Percentiles rank a stretch among this genome's conserved stretches.
Evolutionary conservation across 2,329 filamentous ascomycete species (phyloP).

Genomic region (Exserohilum rostratum): DNA sequence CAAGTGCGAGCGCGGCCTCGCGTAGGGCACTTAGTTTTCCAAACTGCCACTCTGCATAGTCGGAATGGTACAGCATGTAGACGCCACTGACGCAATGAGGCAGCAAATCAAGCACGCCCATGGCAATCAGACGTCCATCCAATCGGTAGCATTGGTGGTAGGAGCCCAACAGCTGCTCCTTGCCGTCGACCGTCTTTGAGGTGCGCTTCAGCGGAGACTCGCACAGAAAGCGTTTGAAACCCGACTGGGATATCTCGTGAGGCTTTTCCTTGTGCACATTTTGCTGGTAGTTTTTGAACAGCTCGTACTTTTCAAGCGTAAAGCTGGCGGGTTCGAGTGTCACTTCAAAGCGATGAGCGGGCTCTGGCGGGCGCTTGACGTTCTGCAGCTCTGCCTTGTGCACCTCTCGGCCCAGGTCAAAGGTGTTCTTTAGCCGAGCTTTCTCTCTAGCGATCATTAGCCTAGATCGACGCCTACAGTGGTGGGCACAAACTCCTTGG

Average conservation of each 20-base stretch:
- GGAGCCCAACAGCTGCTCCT: slow-evolving; percentile 68
- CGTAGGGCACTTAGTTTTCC: slow-evolving; percentile 77
- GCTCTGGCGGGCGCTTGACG: slow-evolving; percentile 64
- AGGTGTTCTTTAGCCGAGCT: slow-evolving; percentile 68
- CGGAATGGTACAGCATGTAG: slow-evolving; percentile 82
- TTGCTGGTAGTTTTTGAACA: slow-evolving; percentile 78
- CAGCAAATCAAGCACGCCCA: slow-evolving; percentile 77
- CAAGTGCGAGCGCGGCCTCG: slow-evolving; percentile 73
- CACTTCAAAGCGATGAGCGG: slow-evolving; percentile 71
- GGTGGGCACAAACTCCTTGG: slow-evolving; percentile 62
- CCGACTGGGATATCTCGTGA: slow-evolving; percentile 62
- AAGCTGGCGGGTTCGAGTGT: slow-evolving; percentile 73
- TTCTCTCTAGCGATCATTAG: slow-evolving; percentile 53
- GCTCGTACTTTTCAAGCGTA: slow-evolving; percentile 74
- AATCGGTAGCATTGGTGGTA: slow-evolving; percentile 84
- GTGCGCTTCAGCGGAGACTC: slow-evolving; percentile 66
- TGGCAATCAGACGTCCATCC: slow-evolving; percentile 75
- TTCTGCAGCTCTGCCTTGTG: slow-evolving; percentile 69
- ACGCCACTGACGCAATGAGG: slow-evolving; percentile 80
- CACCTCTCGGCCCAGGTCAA: slow-evolving; percentile 69
- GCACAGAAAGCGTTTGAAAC: slow-evolving; percentile 78
- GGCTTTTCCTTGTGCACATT: slow-evolving; percentile 72
- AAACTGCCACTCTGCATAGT: slow-evolving; percentile 70
- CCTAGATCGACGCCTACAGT: neutral
- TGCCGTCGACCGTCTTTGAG: slow-evolving; percentile 54